phyloP scores from a whole-genome alignment of 148 eudicot genomes.

The Cornus suecica region DNA sequence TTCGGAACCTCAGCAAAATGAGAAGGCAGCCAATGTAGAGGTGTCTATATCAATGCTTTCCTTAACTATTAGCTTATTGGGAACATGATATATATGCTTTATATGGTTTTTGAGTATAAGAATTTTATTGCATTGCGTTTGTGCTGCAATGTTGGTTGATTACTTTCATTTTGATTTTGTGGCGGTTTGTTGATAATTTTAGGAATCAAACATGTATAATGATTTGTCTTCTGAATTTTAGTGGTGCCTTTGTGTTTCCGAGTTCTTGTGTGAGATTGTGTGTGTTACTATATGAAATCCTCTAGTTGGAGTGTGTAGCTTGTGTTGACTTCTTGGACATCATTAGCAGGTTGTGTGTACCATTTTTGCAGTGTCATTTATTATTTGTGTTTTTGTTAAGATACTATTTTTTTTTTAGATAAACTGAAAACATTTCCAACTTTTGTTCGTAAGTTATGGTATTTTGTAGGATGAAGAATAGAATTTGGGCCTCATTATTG shows the following conservation, averaged over 20 bases:
- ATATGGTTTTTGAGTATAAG: neutral
- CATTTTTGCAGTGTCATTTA: neutral
- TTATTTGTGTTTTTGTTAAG: neutral
- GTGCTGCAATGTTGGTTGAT: neutral
- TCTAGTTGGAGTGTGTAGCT: neutral
- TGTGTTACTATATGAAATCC: neutral
- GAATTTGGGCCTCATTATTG: no score
- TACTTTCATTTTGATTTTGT: neutral
- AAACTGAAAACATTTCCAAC: no score
- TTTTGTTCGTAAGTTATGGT: no score
- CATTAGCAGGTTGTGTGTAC: neutral
- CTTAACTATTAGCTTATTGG: neutral
- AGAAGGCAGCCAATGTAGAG: constrained; percentile 24
- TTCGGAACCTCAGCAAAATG: constrained; percentile 19
- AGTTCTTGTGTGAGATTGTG: neutral
- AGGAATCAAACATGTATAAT: neutral
- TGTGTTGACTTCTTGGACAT: neutral
- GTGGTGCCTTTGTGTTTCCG: neutral
- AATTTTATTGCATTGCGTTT: neutral
- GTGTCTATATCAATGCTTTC: constrained; percentile 9
- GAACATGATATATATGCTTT: neutral
- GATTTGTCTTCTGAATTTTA: neutral
- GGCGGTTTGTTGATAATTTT: neutral
- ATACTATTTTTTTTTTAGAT: no score
- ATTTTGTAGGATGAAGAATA: no score